phyloP scores from a whole-genome alignment of 805 yeast species.

The Saturnispora galanensis region DNA sequence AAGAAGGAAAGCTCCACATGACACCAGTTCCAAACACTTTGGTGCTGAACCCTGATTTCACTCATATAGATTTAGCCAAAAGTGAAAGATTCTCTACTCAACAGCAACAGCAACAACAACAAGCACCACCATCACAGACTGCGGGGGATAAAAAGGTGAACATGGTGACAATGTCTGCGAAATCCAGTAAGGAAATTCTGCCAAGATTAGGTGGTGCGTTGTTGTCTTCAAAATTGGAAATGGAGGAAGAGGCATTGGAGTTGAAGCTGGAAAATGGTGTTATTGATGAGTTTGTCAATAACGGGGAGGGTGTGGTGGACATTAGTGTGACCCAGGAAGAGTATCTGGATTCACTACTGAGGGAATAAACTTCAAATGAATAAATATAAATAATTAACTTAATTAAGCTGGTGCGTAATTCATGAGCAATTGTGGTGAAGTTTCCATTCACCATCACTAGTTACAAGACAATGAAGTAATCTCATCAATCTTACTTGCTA shows the following conservation, averaged over 20 bases:
- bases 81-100: slow-evolving; percentile 12
- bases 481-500: slow-evolving; percentile 7
- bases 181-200: slow-evolving; percentile 47
- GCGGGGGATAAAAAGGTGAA: slow-evolving; percentile 38
- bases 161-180: slow-evolving; percentile 71
- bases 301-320: slow-evolving; percentile 8
- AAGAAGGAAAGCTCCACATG: slow-evolving; percentile 41
- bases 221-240: slow-evolving; percentile 49
- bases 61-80: slow-evolving; percentile 54
- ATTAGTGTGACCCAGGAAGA: slow-evolving; percentile 24
- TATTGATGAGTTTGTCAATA: slow-evolving; percentile 7
- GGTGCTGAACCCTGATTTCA: slow-evolving; percentile 76
- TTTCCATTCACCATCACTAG: background rate
- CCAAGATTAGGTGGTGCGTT: slow-evolving; percentile 62
- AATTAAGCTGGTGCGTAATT: no score
- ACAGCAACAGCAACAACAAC: slow-evolving; percentile 33
- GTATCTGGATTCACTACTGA: slow-evolving; percentile 24
- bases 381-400: background rate
- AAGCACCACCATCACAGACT: background rate
- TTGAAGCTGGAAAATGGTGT: slow-evolving; percentile 7
- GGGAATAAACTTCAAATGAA: slow-evolving; percentile 8
- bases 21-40: slow-evolving; percentile 56
- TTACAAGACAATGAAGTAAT: no score
- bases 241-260: slow-evolving; percentile 42
- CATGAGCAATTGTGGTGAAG: background rate